Evolutionary conservation across 257 asterid species (phyloP), one percentile per base, ranked within the genome.

Genomic region (Marsdenia floribunda): DNA sequence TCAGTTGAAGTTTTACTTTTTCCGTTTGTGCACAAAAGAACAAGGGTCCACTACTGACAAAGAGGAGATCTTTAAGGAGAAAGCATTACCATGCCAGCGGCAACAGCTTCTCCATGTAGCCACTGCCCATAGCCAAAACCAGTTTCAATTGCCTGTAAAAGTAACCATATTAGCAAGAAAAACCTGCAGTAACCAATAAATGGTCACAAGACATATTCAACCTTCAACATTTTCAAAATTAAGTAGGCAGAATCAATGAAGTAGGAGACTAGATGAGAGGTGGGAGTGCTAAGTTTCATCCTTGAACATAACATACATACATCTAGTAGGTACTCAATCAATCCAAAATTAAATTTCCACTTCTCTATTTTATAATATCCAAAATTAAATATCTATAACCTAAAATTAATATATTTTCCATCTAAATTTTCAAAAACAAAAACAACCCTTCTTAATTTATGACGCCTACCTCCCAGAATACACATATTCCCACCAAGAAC

Each of bases 81-180:
- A 21, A 24, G 46, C 33, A 33, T 50, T 86, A 94, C 99, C 87
- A 75, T 95, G 83, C 98, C 99, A 75, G 98, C 97, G 35, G 99
- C 96, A 71, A 95, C 98, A 67, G 99, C 99, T 83, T 95, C 99
- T 70, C 99, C 99, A 47, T 95, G 99, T 65, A 95, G 87, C 99
- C 99, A 95, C 77, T 88, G 88, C 72, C 99, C 99, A 49, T 95
- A 95, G 15, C 98, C 99, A 37, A 84, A 40, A 70, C 99, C 83
- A 80, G 96, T 95, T 83, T 95, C 99, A 42, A 95, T 90, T 55
- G 99, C 99, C 99, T 94, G 96, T 76, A 46, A 78, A 77, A 22
- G 4, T 16, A 59, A 29, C 58, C 68, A 18, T 44, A 33, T 73
- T 64, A 82, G 72, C 74, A 61, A 47, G 46, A 14, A 42, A 38